These are phyloP conservation scores for Aspergillus sp. DNA, from an alignment of 2,329 filamentous ascomycete genomes.

Conservation along the genomic window DNA sequence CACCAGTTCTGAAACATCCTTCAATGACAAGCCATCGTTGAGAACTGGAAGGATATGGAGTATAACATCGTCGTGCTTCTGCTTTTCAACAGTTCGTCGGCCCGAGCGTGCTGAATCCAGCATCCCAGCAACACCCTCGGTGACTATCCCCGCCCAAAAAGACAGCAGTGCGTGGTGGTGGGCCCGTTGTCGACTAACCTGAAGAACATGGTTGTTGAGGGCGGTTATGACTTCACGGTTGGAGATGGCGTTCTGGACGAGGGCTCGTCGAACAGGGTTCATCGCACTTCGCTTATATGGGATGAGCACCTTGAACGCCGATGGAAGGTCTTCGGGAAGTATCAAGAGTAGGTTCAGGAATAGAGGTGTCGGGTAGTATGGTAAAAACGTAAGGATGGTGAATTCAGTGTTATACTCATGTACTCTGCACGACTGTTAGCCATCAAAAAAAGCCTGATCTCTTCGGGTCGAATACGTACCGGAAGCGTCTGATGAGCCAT, in stretches of 20 bases:
- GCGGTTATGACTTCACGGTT: constrained; percentile 73
- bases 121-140: constrained; percentile 81
- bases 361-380: constrained; percentile 82
- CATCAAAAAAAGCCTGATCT: not conserved
- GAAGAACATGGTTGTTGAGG: constrained; percentile 76
- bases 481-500: constrained; percentile 89
- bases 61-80: constrained; percentile 76
- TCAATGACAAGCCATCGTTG: constrained; percentile 73
- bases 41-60: constrained; percentile 68
- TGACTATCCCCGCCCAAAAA: constrained; percentile 88
- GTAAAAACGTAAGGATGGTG: constrained; percentile 82
- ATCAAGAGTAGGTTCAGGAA: constrained; percentile 88
- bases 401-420: constrained; percentile 85
- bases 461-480: constrained; percentile 52
- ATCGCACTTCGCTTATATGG: constrained; percentile 80
- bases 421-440: constrained; percentile 56
- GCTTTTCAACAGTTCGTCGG: constrained; percentile 70
- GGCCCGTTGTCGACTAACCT: constrained; percentile 68
- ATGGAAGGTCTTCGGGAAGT: constrained; percentile 69
- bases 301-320: constrained; percentile 77
- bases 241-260: constrained; percentile 80
- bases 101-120: constrained; percentile 76
- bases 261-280: constrained; percentile 72
- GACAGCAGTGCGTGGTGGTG: constrained; percentile 76
- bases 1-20: constrained; percentile 73